Conservation (phyloP, 2,329 filamentous ascomycete genomes). For the Geosmithia flava region DNA sequence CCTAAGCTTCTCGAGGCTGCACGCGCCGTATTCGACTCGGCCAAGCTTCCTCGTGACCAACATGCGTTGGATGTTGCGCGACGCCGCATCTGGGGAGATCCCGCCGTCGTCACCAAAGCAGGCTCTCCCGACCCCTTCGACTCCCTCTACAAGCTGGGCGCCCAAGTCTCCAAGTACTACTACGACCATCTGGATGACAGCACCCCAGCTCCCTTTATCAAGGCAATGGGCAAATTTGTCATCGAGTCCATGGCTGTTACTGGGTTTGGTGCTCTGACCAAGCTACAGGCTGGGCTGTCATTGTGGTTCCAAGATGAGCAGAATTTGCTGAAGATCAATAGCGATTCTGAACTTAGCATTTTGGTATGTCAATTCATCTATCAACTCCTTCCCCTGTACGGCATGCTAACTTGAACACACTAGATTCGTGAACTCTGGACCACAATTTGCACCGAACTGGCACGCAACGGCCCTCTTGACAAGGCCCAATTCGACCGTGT, state of each 20-base stretch:
- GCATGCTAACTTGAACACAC: slow-evolving; percentile 11
- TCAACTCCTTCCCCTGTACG: not conserved
- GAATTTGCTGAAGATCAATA: slow-evolving; percentile 25
- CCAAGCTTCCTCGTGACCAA: slow-evolving; percentile 44
- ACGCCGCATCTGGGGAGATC: slow-evolving; percentile 47
- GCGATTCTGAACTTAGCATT: slow-evolving; percentile 24
- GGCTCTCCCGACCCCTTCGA: slow-evolving; percentile 53
- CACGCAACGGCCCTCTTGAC: slow-evolving; percentile 19
- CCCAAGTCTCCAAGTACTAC: slow-evolving; percentile 34
- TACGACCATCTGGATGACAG: slow-evolving; percentile 35
- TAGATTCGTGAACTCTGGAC: slow-evolving; percentile 40
- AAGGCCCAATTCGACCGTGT: slow-evolving; percentile 37
- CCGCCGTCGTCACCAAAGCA: slow-evolving; percentile 11
- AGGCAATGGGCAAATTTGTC: slow-evolving; percentile 40
- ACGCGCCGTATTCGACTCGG: slow-evolving; percentile 29
- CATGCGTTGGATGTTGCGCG: slow-evolving; percentile 53
- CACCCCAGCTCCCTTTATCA: slow-evolving; percentile 35
- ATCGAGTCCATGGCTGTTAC: slow-evolving; percentile 33
- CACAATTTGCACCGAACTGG: slow-evolving; percentile 27
- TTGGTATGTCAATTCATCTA: slow-evolving; percentile 23
- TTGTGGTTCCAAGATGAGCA: slow-evolving; percentile 51
- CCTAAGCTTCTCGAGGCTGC: slow-evolving; percentile 19
- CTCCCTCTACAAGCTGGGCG: slow-evolving; percentile 49
- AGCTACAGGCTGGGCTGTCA: slow-evolving; percentile 48
- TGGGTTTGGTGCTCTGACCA: slow-evolving; percentile 41